These are phyloP conservation scores for Chalciporus chontae DNA, from an alignment of 768 basidiomycete genomes.

Conservation along the genomic window DNA sequence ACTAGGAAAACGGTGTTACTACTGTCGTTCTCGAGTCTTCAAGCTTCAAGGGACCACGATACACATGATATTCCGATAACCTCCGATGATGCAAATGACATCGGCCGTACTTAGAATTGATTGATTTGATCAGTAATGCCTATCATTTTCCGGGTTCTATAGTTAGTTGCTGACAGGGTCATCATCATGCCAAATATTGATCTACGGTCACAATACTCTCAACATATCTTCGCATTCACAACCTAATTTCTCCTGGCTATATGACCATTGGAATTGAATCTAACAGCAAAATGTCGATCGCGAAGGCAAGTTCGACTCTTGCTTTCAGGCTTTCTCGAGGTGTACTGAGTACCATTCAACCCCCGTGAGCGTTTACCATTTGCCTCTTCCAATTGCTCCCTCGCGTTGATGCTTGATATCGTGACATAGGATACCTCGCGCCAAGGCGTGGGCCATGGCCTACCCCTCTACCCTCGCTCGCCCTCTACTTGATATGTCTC, in stretches of 20 bases:
- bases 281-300: slow-evolving; percentile 3
- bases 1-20: too few relatives aligned
- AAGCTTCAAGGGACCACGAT: too few relatives aligned
- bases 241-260: not conserved
- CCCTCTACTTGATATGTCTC: slow-evolving; percentile 68
- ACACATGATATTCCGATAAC: too few relatives aligned
- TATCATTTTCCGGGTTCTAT: too few relatives aligned
- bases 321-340: slow-evolving; percentile 39
- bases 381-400: not conserved
- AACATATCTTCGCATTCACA: too few relatives aligned
- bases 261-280: not conserved
- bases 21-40: too few relatives aligned
- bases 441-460: slow-evolving; percentile 51
- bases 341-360: slow-evolving; percentile 42
- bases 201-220: too few relatives aligned
- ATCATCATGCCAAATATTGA: too few relatives aligned
- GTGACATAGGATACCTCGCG: slow-evolving; percentile 48
- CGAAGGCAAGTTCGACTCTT: slow-evolving; percentile 2
- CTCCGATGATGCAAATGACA: too few relatives aligned
- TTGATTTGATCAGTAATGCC: too few relatives aligned
- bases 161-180: too few relatives aligned
- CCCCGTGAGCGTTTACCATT: slow-evolving; percentile 35
- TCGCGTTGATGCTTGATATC: not conserved
- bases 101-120: too few relatives aligned
- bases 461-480: slow-evolving; percentile 40